Evolutionary conservation across 495 filamentous ascomycete species (phyloP), one percentile per base, ranked within the genome.

Genomic region (Diplogelasinospora grovesii): DNA sequence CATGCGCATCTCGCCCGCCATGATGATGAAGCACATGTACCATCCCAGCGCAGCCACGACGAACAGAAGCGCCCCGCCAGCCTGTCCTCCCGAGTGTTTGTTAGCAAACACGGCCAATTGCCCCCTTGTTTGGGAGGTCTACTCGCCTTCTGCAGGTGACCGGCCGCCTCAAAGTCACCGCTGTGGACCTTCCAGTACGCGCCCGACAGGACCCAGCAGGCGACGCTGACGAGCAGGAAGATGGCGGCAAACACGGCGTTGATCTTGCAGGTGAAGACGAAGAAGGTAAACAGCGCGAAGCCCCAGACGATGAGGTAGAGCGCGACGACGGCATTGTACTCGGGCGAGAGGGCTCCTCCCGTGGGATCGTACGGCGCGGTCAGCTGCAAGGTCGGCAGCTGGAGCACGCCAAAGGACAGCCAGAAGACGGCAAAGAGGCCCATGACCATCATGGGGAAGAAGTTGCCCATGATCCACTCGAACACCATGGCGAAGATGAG

Each of bases 401-500:
- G 63, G 1, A 78, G 53, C 30, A 75, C 42, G 16, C 71, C 74
- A 39, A 78, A 75, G 7, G 68, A 70, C 7, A 73, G 49, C 73
- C 73, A 75, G 55, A 75, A 78, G 19, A 76, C 74, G 28, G 65
- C 53, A 41, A 76, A 78, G 21, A 78, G 61, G 7, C 73, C 71
- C 65, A 70, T 71, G 14, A 73, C 69, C 65, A 75, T 76, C 74
- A 78, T 69, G 11, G 65, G 58, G 40, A 73, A 71, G 64, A 75
- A 75, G 48, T 73, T 73, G 3, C 64, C 65, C 61, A 71, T 63
- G 27, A 72, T 61, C 66, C 69, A 73, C 41, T 72, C 66, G 47
- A 69, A 70, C 11, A 74, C 62, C 53, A 68, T 66, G 30, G 62
- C 56, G 39, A 74, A 61, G 8, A 66, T 37, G 25, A 73, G 56